Evolutionary conservation across 257 asterid genomes (phyloP), one percentile per base, ranked within the genome.

Genomic region (Rehmannia glutinosa): DNA sequence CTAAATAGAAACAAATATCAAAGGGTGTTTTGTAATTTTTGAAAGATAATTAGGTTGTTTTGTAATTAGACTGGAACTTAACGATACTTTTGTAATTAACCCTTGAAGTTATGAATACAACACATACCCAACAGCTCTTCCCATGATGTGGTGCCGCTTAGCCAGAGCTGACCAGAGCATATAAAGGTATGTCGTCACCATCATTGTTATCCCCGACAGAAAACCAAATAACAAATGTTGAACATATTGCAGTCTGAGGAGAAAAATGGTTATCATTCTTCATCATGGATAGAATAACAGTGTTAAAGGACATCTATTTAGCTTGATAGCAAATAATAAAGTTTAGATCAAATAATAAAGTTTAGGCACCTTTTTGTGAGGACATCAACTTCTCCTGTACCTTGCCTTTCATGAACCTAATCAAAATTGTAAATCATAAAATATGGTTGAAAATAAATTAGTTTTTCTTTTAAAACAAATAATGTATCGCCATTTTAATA

Each of bases 361-460:
- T 53, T 61, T 55, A 25, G 30, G 70, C 56, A 90, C 97, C 97
- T 90, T 90, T n/a, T 90, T 28, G 97, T 90, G 69, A 90, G 87
- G 80, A 85, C 45, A 64, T 83, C 82, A 25, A 85, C 77, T 70
- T 87, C 87, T 76, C 87, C 87, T 0, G 90, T 77, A 55, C 76
- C 85, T 23, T 57, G 71, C 66, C 80, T 71, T 66, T 90, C 89
- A 58, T 90, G 96, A 62, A 90, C 88, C 97, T 90, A 55, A 49
- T 45, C 2, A 69, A 53, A 54, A 55, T 2, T 6, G 35, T 24
- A 61, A 69, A 55, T 8, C 19, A 39, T 57, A 43, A 67, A 47
- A 43, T 12, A 50, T 8, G 8, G 38, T 1, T 3, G 16, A n/a
- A 25, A 38, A 27, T 3, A 13, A 2, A 59, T 59, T n/a, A n/a